A percentile compares a stretch with the other conserved stretches of the same genome.
Conservation (phyloP, 176 grass and related monocot species). For the Oropetium thomaeum region DNA sequence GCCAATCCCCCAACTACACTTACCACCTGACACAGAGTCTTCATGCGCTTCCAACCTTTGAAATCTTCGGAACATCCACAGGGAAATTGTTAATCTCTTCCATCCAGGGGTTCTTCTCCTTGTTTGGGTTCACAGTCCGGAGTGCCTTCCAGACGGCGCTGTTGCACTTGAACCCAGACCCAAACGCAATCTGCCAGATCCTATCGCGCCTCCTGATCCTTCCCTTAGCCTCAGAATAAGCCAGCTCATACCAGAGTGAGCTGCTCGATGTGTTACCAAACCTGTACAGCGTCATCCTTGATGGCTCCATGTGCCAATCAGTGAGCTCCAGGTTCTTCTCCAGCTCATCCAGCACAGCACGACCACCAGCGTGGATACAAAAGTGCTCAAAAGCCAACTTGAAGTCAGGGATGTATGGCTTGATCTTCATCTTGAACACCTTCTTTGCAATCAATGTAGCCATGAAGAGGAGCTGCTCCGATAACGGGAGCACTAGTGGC, state of each 20-base stretch:
- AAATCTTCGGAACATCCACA: slow-evolving; percentile 71
- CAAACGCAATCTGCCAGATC: slow-evolving; percentile 97
- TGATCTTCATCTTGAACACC: slow-evolving; percentile 81
- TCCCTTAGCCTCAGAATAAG: slow-evolving; percentile 80
- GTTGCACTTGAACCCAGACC: slow-evolving; percentile 99
- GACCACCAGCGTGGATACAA: slow-evolving; percentile 87
- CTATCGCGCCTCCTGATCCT: slow-evolving; percentile 69
- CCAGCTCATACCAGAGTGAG: slow-evolving; percentile 94
- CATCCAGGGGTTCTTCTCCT: slow-evolving; percentile 88
- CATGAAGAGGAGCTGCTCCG: slow-evolving; percentile 87
- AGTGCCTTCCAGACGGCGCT: slow-evolving; percentile 84
- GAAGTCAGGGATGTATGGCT: slow-evolving; percentile 95
- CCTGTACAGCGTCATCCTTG: slow-evolving; percentile 82
- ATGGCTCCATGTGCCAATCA: slow-evolving; percentile 96
- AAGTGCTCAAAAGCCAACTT: slow-evolving; percentile 96
- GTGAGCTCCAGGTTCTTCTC: slow-evolving; percentile 89
- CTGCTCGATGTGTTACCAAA: slow-evolving; percentile 97
- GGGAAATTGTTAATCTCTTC: slow-evolving; percentile 87
- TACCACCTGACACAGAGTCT: slow-evolving; percentile 1
- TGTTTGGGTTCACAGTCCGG: slow-evolving; percentile 49
- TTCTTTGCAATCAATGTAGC: slow-evolving; percentile 81
- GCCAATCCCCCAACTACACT: neutral
- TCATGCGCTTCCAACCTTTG: slow-evolving; percentile 41
- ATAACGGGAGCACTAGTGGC: slow-evolving; percentile 75
- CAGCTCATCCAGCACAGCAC: slow-evolving; percentile 84